A percentile compares a stretch with the other conserved stretches of the same genome.
Evolutionary conservation across 1,139 yeast species (phyloP).

Genomic region (Pichiaceae sp.): DNA sequence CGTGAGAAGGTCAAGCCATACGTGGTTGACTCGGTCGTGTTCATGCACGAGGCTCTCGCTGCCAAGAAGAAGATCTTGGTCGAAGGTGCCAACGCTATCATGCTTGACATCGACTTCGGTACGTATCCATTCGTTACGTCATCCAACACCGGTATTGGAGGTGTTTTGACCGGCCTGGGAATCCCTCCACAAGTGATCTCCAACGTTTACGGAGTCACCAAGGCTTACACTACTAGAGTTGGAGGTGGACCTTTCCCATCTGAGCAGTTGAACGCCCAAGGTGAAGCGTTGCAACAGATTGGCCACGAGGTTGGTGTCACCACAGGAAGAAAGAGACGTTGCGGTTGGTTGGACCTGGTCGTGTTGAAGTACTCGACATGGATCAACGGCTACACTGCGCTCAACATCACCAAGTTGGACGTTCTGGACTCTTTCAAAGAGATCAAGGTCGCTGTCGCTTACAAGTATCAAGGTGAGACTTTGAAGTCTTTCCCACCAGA

Average conservation of each 20-base stretch:
- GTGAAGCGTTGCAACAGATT: slow-evolving; percentile 79
- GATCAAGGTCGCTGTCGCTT: slow-evolving; percentile 78
- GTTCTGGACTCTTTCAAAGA: slow-evolving; percentile 86
- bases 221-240: slow-evolving; percentile 97
- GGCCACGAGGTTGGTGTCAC: slow-evolving; percentile 98
- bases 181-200: slow-evolving; percentile 78
- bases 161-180: slow-evolving; percentile 95
- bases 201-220: slow-evolving; percentile 89
- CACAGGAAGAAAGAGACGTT: slow-evolving; percentile 98
- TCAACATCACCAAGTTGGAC: slow-evolving; percentile 92
- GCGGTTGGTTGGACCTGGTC: slow-evolving; percentile 98
- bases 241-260: slow-evolving; percentile 99
- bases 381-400: slow-evolving; percentile 90
- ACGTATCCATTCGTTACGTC: slow-evolving; percentile 98
- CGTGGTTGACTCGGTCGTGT: slow-evolving; percentile 87
- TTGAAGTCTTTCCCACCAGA: slow-evolving; percentile 89
- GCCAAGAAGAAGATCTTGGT: slow-evolving; percentile 79
- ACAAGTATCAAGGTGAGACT: slow-evolving; percentile 67
- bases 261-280: slow-evolving; percentile 82
- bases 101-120: slow-evolving; percentile 97
- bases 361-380: slow-evolving; percentile 84
- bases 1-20: slow-evolving; percentile 75
- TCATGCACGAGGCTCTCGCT: slow-evolving; percentile 77
- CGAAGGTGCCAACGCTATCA: slow-evolving; percentile 97
- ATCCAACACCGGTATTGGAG: slow-evolving; percentile 93